Conservation (phyloP, 2,329 filamentous ascomycete genomes). For the Raffaelea arxii region DNA sequence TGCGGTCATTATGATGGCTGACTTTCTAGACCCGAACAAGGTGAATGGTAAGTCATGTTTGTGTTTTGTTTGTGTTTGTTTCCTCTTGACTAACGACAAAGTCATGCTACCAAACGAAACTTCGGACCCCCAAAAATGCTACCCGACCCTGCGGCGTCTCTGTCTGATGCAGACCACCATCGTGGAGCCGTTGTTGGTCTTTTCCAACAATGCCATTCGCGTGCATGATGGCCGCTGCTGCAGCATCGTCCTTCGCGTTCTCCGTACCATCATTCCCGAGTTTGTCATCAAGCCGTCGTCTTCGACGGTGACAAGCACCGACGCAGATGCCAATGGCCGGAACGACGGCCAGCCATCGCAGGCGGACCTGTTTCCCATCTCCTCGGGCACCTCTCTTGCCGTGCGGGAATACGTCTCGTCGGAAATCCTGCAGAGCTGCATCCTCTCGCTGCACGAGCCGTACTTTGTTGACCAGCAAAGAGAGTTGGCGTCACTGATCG, state of each 20-base stretch:
- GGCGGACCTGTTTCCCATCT: slow-evolving; percentile 30
- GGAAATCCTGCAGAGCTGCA: slow-evolving; percentile 81
- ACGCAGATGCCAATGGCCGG: not conserved
- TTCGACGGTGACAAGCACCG: slow-evolving; percentile 1
- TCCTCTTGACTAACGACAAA: slow-evolving; percentile 8
- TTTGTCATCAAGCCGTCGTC: slow-evolving; percentile 35
- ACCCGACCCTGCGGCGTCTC: slow-evolving; percentile 65
- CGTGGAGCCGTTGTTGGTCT: slow-evolving; percentile 80
- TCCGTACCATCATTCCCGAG: slow-evolving; percentile 74
- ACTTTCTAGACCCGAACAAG: slow-evolving; percentile 69
- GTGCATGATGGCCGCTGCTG: slow-evolving; percentile 88
- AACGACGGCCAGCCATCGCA: slow-evolving; percentile 10
- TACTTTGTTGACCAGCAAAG: slow-evolving; percentile 97
- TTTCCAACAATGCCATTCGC: slow-evolving; percentile 81
- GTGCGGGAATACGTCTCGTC: slow-evolving; percentile 85
- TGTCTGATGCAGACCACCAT: slow-evolving; percentile 69
- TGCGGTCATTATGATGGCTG: slow-evolving; percentile 83
- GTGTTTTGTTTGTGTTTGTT: not conserved
- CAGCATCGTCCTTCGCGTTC: slow-evolving; percentile 73
- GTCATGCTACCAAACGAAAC: slow-evolving; percentile 23
- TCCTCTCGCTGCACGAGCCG: slow-evolving; percentile 83
- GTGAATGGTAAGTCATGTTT: slow-evolving; percentile 38
- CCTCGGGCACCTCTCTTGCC: slow-evolving; percentile 45
- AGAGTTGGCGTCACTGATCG: slow-evolving; percentile 80
- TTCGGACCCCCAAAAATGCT: slow-evolving; percentile 21